Percentiles rank a stretch among this genome's conserved stretches.
phyloP scores from a whole-genome alignment of 768 basidiomycete species.

The Boletellus ananas region DNA sequence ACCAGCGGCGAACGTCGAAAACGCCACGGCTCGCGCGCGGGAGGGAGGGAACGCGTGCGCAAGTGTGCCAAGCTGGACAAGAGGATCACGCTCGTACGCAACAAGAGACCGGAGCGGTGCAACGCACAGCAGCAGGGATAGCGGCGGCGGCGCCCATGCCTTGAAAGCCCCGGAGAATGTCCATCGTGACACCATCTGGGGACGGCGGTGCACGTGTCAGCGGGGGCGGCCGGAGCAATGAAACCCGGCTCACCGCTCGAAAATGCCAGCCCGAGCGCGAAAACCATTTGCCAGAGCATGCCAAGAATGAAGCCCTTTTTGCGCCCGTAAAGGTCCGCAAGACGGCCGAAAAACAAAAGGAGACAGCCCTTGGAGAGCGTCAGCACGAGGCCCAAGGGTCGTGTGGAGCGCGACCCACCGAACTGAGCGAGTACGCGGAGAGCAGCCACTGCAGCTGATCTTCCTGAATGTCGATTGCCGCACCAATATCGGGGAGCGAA shows the following conservation, averaged over 20 bases:
- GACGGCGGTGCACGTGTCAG: not conserved
- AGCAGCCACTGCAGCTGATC: slow-evolving; percentile 62
- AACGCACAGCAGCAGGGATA: slow-evolving; percentile 65
- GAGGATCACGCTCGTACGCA: not conserved
- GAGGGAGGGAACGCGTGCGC: slow-evolving; percentile 74
- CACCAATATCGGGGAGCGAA: slow-evolving; percentile 49
- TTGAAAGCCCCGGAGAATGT: slow-evolving; percentile 72
- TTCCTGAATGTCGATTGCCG: slow-evolving; percentile 46
- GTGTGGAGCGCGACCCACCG: slow-evolving; percentile 40
- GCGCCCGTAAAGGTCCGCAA: slow-evolving; percentile 78
- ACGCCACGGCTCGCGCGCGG: slow-evolving; percentile 66
- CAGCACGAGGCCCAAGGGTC: not conserved
- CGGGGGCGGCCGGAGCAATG: not conserved
- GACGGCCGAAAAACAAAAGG: slow-evolving; percentile 69
- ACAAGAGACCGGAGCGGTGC: not conserved
- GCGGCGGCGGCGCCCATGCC: slow-evolving; percentile 78
- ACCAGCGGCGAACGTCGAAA: slow-evolving; percentile 81
- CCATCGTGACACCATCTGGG: slow-evolving; percentile 55
- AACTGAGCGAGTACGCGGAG: slow-evolving; percentile 65
- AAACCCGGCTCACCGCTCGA: slow-evolving; percentile 40
- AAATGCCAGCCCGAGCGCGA: slow-evolving; percentile 65
- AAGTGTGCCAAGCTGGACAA: slow-evolving; percentile 67
- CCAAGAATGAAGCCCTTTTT: slow-evolving; percentile 66
- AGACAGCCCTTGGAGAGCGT: slow-evolving; percentile 63
- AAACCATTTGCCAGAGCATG: slow-evolving; percentile 46